Percentiles rank a stretch among this genome's conserved stretches.
These are phyloP conservation scores for Clarireedia sp. DNA, from an alignment of 2,329 filamentous ascomycete genomes.

Conservation along the genomic window DNA sequence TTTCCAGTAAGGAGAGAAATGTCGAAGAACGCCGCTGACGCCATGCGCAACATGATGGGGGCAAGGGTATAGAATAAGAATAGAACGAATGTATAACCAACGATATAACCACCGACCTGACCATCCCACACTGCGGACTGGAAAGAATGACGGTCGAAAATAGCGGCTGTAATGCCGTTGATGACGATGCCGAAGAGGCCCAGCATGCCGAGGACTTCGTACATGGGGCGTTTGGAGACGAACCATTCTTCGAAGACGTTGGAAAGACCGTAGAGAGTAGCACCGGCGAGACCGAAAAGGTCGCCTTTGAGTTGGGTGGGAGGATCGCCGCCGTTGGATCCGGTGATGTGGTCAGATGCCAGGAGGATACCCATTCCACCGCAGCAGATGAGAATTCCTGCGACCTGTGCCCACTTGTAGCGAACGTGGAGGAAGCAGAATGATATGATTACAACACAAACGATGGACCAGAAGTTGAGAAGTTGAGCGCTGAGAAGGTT, in stretches of 20 bases:
- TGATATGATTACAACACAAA: conserved; percentile 79
- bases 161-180: conserved; percentile 82
- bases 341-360: conserved; percentile 77
- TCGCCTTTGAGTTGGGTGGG: conserved; percentile 81
- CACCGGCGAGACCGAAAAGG: conserved; percentile 80
- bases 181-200: conserved; percentile 83
- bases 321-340: conserved; percentile 59
- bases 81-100: conserved; percentile 82
- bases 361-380: conserved; percentile 83
- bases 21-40: conserved; percentile 90
- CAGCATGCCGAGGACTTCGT: conserved; percentile 88
- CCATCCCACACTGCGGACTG: conserved; percentile 54
- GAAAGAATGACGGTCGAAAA: conserved; percentile 80
- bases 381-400: conserved; percentile 83
- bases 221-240: conserved; percentile 76
- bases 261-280: conserved; percentile 81
- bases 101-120: conserved; percentile 68
- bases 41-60: conserved; percentile 82
- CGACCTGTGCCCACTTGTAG: conserved; percentile 79
- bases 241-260: conserved; percentile 95
- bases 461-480: conserved; percentile 98
- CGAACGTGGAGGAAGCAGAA: conserved; percentile 78
- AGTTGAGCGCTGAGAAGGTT: conserved; percentile 89
- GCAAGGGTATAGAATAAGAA: conserved; percentile 80
- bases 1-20: conserved; percentile 89